Conservation (phyloP, 352 stramenopile genomes). For the Phytophthora meadii region DNA sequence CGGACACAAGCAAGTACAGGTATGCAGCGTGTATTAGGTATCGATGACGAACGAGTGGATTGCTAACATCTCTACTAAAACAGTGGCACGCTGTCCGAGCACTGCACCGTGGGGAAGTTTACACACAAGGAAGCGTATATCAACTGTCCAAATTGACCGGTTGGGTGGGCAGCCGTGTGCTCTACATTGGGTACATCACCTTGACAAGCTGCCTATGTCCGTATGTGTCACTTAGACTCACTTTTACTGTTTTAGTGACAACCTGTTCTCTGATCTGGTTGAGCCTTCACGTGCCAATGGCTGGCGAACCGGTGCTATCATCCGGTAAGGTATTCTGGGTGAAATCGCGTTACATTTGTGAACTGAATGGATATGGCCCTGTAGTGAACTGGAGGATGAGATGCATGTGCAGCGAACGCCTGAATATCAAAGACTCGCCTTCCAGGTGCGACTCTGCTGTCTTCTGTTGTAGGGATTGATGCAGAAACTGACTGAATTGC, state of each 20-base stretch:
- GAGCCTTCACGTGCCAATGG: slow-evolving; percentile 93
- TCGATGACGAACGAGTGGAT: too few species aligned
- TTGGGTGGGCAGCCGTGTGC: slow-evolving; percentile 79
- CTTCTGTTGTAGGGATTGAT: too few species aligned
- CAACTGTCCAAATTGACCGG: slow-evolving; percentile 70
- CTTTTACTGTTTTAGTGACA: slow-evolving; percentile 64
- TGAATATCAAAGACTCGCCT: slow-evolving; percentile 71
- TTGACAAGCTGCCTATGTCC: too few species aligned
- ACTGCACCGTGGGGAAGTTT: slow-evolving; percentile 70
- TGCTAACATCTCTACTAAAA: not conserved
- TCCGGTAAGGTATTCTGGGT: slow-evolving; percentile 52
- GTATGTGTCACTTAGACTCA: not conserved
- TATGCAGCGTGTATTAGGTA: not conserved
- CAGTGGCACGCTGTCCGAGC: slow-evolving; percentile 76
- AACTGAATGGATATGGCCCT: not conserved
- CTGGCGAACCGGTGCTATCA: slow-evolving; percentile 94
- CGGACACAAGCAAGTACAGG: slow-evolving; percentile 70
- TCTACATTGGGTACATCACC: slow-evolving; percentile 90
- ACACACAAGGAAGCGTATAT: slow-evolving; percentile 81
- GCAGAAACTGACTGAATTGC: too few species aligned
- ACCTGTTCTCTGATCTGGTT: slow-evolving; percentile 94
- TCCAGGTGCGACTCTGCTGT: slow-evolving; percentile 41
- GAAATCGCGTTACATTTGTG: not conserved
- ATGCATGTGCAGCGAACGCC: slow-evolving; percentile 69
- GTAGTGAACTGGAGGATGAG: slow-evolving; percentile 87